Evolutionary conservation across 2,329 filamentous ascomycete genomes (phyloP).

Genomic region (Fusarium sp.): DNA sequence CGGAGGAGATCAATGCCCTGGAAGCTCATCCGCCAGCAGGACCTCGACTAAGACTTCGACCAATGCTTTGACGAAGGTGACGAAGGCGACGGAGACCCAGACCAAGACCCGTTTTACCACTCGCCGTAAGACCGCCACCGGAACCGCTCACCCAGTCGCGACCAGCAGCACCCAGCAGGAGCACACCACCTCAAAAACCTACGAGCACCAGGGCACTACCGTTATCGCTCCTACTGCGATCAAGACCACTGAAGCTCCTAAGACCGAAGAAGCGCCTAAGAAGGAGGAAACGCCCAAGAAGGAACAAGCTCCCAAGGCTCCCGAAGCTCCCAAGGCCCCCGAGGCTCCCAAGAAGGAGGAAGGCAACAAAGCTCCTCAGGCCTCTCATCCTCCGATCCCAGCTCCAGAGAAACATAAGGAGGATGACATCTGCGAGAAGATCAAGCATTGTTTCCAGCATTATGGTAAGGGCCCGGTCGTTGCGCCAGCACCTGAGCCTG

Average conservation of each 20-base stretch:
- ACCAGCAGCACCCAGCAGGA: conserved; percentile 18
- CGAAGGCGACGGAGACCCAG: too few species aligned
- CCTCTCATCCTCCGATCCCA: too few species aligned
- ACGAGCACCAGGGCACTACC: conserved; percentile 25
- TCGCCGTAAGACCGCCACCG: too few species aligned
- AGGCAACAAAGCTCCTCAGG: too few species aligned
- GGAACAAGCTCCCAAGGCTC: too few species aligned
- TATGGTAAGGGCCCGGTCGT: conserved; percentile 10
- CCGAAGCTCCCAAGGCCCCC: conserved; percentile 4
- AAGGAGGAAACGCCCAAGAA: too few species aligned
- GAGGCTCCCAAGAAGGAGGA: background rate
- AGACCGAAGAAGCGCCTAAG: background rate
- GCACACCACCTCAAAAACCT: conserved; percentile 27
- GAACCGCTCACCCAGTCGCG: too few species aligned
- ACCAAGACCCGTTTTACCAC: too few species aligned
- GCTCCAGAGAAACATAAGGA: conserved; percentile 23
- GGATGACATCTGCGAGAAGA: conserved; percentile 28
- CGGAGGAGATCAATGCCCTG: conserved; percentile 31
- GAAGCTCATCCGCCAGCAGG: conserved; percentile 21
- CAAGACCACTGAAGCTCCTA: conserved; percentile 29
- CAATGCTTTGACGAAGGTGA: conserved; percentile 13
- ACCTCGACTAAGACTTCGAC: conserved; percentile 24
- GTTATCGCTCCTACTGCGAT: conserved; percentile 26
- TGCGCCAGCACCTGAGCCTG: too few species aligned
- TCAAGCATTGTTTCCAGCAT: conserved; percentile 4